Percentiles rank a stretch among this genome's conserved stretches.
Conservation (phyloP, 2,329 filamentous ascomycete genomes). For the Tolypocladium inflatum region DNA sequence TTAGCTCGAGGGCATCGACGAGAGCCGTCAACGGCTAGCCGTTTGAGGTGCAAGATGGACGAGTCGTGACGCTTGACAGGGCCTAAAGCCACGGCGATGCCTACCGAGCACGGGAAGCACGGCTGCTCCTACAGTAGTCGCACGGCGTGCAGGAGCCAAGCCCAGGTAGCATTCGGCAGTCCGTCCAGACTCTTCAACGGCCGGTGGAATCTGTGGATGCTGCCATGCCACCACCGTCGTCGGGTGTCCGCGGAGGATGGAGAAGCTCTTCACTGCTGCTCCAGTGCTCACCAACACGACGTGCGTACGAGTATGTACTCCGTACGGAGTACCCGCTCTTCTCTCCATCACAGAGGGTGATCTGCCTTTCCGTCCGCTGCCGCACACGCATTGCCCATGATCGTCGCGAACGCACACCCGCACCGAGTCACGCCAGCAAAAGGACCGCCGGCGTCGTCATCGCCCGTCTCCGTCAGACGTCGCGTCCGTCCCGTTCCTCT, state of each 20-base stretch:
- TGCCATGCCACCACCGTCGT: neutral
- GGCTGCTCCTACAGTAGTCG: no score
- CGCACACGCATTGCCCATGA: neutral
- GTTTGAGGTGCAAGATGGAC: neutral
- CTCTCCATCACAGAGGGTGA: neutral
- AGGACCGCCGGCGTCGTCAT: neutral
- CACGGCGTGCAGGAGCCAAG: neutral
- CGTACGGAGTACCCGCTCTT: neutral
- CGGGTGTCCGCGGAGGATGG: neutral
- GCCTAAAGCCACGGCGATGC: neutral
- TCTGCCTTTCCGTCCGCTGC: neutral
- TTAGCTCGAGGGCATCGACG: neutral
- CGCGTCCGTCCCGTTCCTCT: neutral
- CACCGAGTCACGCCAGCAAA: neutral
- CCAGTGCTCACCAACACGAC: neutral
- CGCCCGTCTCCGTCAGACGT: neutral
- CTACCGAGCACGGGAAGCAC: neutral
- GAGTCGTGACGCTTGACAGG: neutral
- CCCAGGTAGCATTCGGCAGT: neutral
- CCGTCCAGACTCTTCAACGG: neutral
- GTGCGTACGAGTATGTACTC: no score
- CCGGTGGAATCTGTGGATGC: neutral
- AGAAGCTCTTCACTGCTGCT: neutral
- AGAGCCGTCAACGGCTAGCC: neutral
- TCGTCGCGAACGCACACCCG: neutral